Conservation (phyloP, 2,329 filamentous ascomycete genomes). For the Didymella pomorum region DNA sequence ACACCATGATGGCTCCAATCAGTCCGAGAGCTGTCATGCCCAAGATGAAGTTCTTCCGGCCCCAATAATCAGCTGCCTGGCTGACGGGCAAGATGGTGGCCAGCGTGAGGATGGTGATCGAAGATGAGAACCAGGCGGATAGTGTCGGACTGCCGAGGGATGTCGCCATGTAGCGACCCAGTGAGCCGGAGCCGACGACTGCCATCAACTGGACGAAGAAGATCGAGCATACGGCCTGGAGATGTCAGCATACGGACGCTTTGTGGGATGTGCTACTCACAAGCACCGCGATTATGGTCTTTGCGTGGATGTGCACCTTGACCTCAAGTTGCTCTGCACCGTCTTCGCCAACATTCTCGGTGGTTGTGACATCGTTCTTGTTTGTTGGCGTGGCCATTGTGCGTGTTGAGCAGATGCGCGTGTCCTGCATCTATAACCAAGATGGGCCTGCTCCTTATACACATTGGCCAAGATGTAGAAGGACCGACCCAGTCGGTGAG, state of each 20-base stretch:
- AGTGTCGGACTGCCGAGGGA: neutral
- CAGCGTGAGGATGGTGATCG: neutral
- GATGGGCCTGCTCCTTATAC: neutral
- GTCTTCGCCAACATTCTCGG: neutral
- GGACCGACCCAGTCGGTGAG: neutral
- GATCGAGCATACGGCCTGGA: slow-evolving; percentile 1
- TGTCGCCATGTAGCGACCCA: neutral
- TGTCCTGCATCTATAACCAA: neutral
- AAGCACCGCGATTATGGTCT: neutral
- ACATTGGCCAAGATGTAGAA: neutral
- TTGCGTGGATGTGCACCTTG: slow-evolving; percentile 2
- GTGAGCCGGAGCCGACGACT: neutral
- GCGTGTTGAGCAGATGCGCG: neutral
- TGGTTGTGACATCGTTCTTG: neutral
- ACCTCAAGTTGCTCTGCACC: neutral
- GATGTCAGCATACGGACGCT: neutral
- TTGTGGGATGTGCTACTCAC: neutral
- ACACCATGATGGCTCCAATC: neutral
- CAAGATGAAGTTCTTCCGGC: slow-evolving; percentile 2
- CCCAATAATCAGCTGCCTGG: slow-evolving; percentile 4
- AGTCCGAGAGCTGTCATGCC: neutral
- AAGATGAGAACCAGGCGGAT: slow-evolving; percentile 1
- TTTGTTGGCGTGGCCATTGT: neutral
- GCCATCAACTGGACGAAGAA: slow-evolving; percentile 1
- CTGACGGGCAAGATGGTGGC: slow-evolving; percentile 2